Base-by-base conservation (phyloP, 306 rosid genomes). In the Cotoneaster glaucophyllus region DNA sequence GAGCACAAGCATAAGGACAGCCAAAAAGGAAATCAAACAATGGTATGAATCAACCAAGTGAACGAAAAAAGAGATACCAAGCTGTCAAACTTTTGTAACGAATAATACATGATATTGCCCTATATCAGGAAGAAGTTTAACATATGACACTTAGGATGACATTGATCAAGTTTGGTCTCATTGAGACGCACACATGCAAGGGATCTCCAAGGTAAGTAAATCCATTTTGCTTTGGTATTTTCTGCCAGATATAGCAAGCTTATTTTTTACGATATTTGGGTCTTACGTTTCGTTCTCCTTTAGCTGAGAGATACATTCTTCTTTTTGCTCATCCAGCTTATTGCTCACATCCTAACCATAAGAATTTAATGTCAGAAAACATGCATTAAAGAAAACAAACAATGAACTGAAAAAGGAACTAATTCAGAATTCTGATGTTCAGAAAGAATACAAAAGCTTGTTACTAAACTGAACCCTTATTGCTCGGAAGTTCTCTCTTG, bases 221-320 rank as follows among this genome's bases (percentile, higher is more conserved):
- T 56, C 48, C 48, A 7, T 41, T 58, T 37, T 13, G 29, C 67
- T 24, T 58, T 5, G 19, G 37, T 39, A 58, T 73, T 25, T 25
- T 39, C 28, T 75, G 52, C 56, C 22, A 59, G 45, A 62, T 67
- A 29, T 67, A 22, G 53, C 14, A 41, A 70, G 37, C 59, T 75
- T 62, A 77, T 61, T 39, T 61, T 56, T 32, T 32, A 76, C 7
- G 67, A 74, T 78, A 83, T 62, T 69, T 59, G 69, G 78, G 79
- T 78, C 96, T 90, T 92, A 95, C 98, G 82, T 88, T 84, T 95
- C 98, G 74, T 95, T 95, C 84, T 95, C 98, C 89, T 88, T 87
- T 64, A 95, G 88, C 90, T 92, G 98, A 77, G 93, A 69, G 80
- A 95, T 88, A 71, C 90, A 88, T 48, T 95, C 97, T 69, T 92